These are phyloP conservation scores for Linnemannia schmuckeri DNA, from an alignment of 192 early-diverging fungal genomes.

Conservation along the genomic window DNA sequence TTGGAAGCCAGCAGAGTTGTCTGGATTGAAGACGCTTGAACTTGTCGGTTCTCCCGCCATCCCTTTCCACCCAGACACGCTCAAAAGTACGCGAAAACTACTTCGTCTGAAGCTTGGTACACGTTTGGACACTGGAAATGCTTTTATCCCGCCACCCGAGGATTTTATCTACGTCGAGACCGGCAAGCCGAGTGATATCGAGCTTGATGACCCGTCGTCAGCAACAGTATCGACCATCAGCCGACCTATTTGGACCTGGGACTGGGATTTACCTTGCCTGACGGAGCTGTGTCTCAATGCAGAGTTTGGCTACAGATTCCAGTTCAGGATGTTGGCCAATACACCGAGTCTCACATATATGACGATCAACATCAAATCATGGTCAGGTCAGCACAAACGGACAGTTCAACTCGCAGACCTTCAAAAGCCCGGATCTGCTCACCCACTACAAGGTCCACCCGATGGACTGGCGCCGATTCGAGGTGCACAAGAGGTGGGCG, in stretches of 20 bases:
- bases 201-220: too few relatives aligned
- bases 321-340: background rate
- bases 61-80: background rate
- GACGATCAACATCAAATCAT: background rate
- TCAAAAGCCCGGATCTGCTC: background rate
- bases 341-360: background rate
- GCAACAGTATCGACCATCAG: background rate
- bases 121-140: too few relatives aligned
- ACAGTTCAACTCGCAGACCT: background rate
- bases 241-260: background rate
- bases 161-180: too few relatives aligned
- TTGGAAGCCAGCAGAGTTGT: background rate
- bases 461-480: too few relatives aligned
- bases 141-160: background rate
- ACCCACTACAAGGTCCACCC: too few relatives aligned
- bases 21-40: background rate
- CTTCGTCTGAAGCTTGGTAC: too few relatives aligned
- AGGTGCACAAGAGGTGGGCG: too few relatives aligned
- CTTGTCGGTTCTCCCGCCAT: background rate
- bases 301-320: background rate
- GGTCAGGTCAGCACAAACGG: background rate
- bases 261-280: background rate
- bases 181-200: too few relatives aligned
- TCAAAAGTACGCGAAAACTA: background rate
- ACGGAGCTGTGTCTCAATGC: background rate